These are phyloP conservation scores for Cutaneotrichosporon cutaneum DNA, from an alignment of 1,284 basidiomycete genomes.

Conservation along the genomic window DNA sequence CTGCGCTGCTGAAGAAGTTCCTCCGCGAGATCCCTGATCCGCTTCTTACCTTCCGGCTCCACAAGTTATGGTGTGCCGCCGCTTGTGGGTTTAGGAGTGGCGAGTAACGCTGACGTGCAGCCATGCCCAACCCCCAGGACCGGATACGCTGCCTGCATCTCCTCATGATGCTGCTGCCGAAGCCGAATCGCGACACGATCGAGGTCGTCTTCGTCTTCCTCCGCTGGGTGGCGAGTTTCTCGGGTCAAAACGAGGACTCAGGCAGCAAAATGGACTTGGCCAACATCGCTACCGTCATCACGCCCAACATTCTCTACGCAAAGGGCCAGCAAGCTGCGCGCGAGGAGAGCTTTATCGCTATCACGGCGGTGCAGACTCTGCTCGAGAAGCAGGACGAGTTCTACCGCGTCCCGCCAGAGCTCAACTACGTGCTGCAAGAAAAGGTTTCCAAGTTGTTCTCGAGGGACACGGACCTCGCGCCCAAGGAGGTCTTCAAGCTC, in stretches of 20 bases:
- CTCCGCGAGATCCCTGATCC: slow-evolving; percentile 95
- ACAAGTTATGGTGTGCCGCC: slow-evolving; percentile 82
- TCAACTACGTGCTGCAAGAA: slow-evolving; percentile 75
- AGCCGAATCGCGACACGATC: slow-evolving; percentile 92
- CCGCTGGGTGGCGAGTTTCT: slow-evolving; percentile 99
- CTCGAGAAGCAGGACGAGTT: slow-evolving; percentile 94
- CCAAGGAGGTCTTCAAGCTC: slow-evolving; percentile 87
- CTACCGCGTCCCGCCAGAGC: slow-evolving; percentile 82
- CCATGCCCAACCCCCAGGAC: slow-evolving; percentile 71
- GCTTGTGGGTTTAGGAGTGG: slow-evolving; percentile 62
- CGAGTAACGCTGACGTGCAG: slow-evolving; percentile 53
- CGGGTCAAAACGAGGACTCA: slow-evolving; percentile 96
- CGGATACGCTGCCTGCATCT: slow-evolving; percentile 82
- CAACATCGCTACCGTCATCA: slow-evolving; percentile 97
- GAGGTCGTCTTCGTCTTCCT: slow-evolving; percentile 98
- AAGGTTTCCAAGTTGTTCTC: slow-evolving; percentile 72
- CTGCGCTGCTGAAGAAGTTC: slow-evolving; percentile 95
- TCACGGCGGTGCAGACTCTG: slow-evolving; percentile 76
- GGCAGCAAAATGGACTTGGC: slow-evolving; percentile 97
- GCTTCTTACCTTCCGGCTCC: slow-evolving; percentile 88
- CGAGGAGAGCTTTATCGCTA: slow-evolving; percentile 91
- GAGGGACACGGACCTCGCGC: slow-evolving; percentile 75
- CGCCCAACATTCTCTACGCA: slow-evolving; percentile 88
- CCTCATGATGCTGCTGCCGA: slow-evolving; percentile 82
- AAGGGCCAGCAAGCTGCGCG: slow-evolving; percentile 80